Percentiles rank a stretch among this genome's conserved stretches.
Conservation (phyloP, 345 rosid genomes). For the Citrus unshiu region DNA sequence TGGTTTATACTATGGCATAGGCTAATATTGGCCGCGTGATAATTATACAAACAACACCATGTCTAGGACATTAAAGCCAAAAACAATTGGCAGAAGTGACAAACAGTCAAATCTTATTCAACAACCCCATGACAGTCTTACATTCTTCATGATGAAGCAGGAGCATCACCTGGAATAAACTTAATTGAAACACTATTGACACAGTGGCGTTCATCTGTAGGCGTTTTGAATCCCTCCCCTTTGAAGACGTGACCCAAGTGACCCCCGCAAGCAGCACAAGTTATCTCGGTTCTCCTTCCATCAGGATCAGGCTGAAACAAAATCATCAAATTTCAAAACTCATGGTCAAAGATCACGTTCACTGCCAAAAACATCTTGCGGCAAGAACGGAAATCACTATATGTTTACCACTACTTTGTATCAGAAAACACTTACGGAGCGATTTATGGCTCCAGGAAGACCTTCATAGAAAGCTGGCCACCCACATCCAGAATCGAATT, state of each 20-base stretch:
- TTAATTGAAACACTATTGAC: slow-evolving; percentile 70
- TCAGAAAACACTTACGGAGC: slow-evolving; percentile 35
- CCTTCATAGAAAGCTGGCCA: slow-evolving; percentile 90
- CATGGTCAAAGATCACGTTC: neutral
- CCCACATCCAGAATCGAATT: slow-evolving; percentile 69
- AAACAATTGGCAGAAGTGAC: neutral
- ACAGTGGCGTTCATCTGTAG: slow-evolving; percentile 66
- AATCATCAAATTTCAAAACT: neutral
- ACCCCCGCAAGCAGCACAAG: slow-evolving; percentile 76
- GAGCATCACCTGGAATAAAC: slow-evolving; percentile 41
- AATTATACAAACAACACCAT: neutral
- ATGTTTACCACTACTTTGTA: neutral
- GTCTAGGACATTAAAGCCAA: neutral
- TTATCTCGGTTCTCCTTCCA: slow-evolving; percentile 63
- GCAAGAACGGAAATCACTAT: neutral
- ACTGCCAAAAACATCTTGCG: neutral
- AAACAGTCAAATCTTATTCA: neutral
- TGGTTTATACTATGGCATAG: neutral
- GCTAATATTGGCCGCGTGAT: neutral
- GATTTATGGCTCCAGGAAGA: slow-evolving; percentile 57
- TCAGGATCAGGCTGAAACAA: slow-evolving; percentile 69
- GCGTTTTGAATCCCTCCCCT: slow-evolving; percentile 66
- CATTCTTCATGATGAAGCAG: slow-evolving; percentile 20
- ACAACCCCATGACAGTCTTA: neutral
- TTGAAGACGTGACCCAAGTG: slow-evolving; percentile 80